Evolutionary conservation across 768 basidiomycete species (phyloP).

Genomic region (Boletellus sp.): DNA sequence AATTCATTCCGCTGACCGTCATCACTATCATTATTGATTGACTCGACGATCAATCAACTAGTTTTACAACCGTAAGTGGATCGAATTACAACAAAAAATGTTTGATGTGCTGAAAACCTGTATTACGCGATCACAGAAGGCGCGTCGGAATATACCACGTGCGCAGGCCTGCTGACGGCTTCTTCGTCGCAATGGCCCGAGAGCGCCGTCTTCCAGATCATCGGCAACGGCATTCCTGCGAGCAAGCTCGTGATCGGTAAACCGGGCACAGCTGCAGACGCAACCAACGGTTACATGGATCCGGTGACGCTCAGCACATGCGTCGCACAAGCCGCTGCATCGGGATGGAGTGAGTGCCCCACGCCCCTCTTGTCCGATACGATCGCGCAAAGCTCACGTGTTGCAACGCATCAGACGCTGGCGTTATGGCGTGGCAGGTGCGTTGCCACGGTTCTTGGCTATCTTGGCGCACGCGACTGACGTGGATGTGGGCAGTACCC

Average conservation of each 20-base stretch:
- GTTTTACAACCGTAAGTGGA: conserved; percentile 30
- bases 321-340: conserved; percentile 51
- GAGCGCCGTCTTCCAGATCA: conserved; percentile 53
- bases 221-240: conserved; percentile 42
- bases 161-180: conserved; percentile 50
- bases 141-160: conserved; percentile 59
- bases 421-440: conserved; percentile 45
- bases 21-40: neutral
- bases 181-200: conserved; percentile 62
- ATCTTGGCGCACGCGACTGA: neutral
- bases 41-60: conserved; percentile 1
- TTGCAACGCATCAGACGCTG: conserved; percentile 24
- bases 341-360: conserved; percentile 61
- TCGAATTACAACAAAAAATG: neutral
- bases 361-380: neutral
- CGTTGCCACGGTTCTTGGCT: neutral
- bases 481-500: conserved; percentile 32
- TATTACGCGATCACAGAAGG: conserved; percentile 43
- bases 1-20: neutral
- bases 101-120: neutral
- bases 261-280: conserved; percentile 40
- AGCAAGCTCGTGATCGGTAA: conserved; percentile 58
- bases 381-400: neutral
- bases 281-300: conserved; percentile 54
- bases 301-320: conserved; percentile 56